These are phyloP conservation scores for Cladophialophora chaetospira DNA, from an alignment of 2,329 filamentous ascomycete species.

Conservation along the genomic window DNA sequence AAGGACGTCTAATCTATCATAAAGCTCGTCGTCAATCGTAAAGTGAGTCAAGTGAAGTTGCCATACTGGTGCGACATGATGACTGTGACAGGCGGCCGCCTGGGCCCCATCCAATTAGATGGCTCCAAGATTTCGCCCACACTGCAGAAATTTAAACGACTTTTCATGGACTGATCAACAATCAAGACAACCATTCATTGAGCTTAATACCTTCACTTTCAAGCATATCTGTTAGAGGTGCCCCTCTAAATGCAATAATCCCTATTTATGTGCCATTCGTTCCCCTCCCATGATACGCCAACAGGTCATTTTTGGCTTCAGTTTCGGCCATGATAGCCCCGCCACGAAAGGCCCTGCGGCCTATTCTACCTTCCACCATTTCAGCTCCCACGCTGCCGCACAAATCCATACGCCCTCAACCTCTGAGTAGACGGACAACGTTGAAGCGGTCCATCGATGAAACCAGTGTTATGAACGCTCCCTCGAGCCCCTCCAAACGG, in stretches of 20 bases:
- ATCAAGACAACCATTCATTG: neutral
- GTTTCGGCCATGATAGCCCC: conserved; percentile 29
- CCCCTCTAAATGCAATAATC: neutral
- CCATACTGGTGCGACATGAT: neutral
- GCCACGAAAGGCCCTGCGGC: conserved; percentile 24
- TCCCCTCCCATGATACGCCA: conserved; percentile 12
- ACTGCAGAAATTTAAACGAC: conserved; percentile 21
- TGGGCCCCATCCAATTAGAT: conserved; percentile 10
- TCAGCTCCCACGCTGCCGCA: conserved; percentile 17
- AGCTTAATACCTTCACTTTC: neutral
- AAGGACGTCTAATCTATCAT: neutral
- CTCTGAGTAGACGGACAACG: conserved; percentile 25
- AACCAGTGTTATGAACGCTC: conserved; percentile 26
- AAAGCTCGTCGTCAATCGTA: neutral
- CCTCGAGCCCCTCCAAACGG: conserved; percentile 43
- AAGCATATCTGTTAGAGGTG: neutral
- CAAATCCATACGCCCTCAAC: conserved; percentile 20
- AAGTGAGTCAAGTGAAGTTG: neutral
- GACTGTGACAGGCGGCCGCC: neutral
- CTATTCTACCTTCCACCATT: conserved; percentile 24
- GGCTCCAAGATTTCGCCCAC: conserved; percentile 25
- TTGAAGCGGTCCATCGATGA: conserved; percentile 34
- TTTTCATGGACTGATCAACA: conserved; percentile 6
- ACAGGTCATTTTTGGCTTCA: neutral
- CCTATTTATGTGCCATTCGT: neutral